Percentiles rank a stretch among this genome's conserved stretches.
These are phyloP conservation scores for Leccinellum rugosiceps DNA, from an alignment of 768 basidiomycete species.

Conservation along the genomic window DNA sequence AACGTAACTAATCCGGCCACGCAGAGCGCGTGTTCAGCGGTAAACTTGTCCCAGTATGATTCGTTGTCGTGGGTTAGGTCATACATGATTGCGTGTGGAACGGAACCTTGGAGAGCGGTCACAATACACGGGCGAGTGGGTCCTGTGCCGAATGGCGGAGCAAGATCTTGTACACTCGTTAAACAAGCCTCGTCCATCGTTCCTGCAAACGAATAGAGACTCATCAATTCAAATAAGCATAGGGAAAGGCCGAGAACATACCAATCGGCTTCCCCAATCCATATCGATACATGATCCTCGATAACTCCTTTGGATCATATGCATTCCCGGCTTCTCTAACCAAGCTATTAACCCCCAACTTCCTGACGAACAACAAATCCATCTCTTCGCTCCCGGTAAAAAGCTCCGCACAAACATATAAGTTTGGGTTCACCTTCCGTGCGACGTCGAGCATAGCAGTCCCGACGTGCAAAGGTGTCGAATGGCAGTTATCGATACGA, in stretches of 20 bases:
- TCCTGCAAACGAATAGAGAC: constrained; percentile 39
- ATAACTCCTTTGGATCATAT: constrained; percentile 86
- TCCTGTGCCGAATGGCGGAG: constrained; percentile 81
- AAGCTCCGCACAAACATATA: constrained; percentile 97
- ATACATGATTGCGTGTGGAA: constrained; percentile 91
- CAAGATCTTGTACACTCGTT: constrained; percentile 69
- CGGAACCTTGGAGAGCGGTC: constrained; percentile 77
- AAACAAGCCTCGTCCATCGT: constrained; percentile 93
- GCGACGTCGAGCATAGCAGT: constrained; percentile 90
- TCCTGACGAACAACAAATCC: constrained; percentile 88
- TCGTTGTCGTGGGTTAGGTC: constrained; percentile 99
- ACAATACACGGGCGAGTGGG: constrained; percentile 70
- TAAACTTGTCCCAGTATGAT: constrained; percentile 82
- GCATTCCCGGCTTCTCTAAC: constrained; percentile 95
- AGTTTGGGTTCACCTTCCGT: constrained; percentile 79
- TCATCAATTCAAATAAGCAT: background rate
- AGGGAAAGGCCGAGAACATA: constrained; percentile 30
- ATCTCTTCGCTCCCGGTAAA: constrained; percentile 95
- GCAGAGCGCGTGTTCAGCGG: constrained; percentile 92
- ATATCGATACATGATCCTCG: constrained; percentile 81
- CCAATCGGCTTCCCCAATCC: constrained; percentile 94
- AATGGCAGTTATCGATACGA: constrained; percentile 98
- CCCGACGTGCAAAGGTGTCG: constrained; percentile 96
- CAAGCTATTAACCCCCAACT: constrained; percentile 89
- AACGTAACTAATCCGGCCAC: constrained; percentile 93